Evolutionary conservation across 176 grass and related monocot genomes (phyloP), one percentile per base, ranked within the genome.

Genomic region (Oryza officinalis): DNA sequence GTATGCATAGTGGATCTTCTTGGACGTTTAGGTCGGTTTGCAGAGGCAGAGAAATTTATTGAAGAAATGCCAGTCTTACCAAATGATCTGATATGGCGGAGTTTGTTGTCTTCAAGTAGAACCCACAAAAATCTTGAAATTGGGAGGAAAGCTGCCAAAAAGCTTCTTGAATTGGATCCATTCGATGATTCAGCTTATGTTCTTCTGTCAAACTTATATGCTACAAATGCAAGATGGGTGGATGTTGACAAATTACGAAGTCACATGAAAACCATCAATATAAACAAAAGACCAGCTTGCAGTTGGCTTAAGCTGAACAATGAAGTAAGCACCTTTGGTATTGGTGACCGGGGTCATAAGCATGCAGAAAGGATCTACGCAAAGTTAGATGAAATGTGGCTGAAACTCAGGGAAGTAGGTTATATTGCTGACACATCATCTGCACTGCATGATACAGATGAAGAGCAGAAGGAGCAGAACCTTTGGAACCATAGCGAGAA

Each of bases 401-500:
- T 86, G 73, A 86, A 86, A 86, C 89, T 94, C 69, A 84, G 72
- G 80, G 78, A 88, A 49, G 63, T 79, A 57, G 94, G 94, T 76
- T 97, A 94, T 83, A 65, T 83, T 38, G 76, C 83, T 57, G 87
- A 97, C 68, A 97, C 92, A 2, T 94, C 94, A 68, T 92, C 85
- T 38, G 94, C 76, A 69, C 65, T 94, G 77, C 94, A 97, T 85
- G 94, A 97, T 64, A 97, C 84, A 5, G 94, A 97, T 46, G 92
- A 92, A 84, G 94, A 97, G 83, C 94, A 97, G 74, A 96, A 94
- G 32, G 92, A 92, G 74, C 89, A 94, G 41, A 94, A 94, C 30
- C 88, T 97, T 68, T 97, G 94, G 94, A 90, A 74, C 71, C 94
- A 94, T 60, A 92, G 94, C 14, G 94, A 97, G 88, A 97, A 97